Percentiles rank a stretch among this genome's conserved stretches.
Evolutionary conservation across 2,329 filamentous ascomycete genomes (phyloP).

Genomic region (Cadophora sp.): DNA sequence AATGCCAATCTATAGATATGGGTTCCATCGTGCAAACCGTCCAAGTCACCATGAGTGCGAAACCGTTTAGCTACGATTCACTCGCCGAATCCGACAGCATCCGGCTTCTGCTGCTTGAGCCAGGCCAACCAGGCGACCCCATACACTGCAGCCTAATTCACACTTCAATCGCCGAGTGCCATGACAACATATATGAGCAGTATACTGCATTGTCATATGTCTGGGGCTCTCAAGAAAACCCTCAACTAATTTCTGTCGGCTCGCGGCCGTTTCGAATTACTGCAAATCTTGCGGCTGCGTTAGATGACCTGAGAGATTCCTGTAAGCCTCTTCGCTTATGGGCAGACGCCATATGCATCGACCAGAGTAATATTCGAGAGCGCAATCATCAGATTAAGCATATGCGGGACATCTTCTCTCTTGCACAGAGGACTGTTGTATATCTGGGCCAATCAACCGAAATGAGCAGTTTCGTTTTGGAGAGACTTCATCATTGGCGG

Average conservation of each 20-base stretch:
- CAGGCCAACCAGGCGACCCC: background rate
- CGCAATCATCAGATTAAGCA: background rate
- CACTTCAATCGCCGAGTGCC: background rate
- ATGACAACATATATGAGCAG: background rate
- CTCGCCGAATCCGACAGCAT: background rate
- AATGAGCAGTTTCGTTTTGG: background rate
- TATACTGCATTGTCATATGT: background rate
- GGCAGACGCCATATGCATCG: background rate
- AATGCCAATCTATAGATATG: background rate
- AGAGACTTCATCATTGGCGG: background rate
- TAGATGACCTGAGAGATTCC: background rate
- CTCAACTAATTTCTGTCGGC: background rate
- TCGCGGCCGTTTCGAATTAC: background rate
- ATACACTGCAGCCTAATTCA: background rate
- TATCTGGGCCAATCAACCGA: background rate
- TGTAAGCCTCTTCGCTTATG: background rate
- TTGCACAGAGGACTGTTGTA: background rate
- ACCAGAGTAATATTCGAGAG: background rate
- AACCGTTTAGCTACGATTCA: background rate
- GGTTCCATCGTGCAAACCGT: background rate
- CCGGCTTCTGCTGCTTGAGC: background rate
- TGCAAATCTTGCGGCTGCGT: background rate
- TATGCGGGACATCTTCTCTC: background rate
- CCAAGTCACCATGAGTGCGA: background rate
- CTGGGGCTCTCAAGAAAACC: background rate